phyloP scores from a whole-genome alignment of 2,329 filamentous ascomycete species.

The Stemphylium lycopersici region DNA sequence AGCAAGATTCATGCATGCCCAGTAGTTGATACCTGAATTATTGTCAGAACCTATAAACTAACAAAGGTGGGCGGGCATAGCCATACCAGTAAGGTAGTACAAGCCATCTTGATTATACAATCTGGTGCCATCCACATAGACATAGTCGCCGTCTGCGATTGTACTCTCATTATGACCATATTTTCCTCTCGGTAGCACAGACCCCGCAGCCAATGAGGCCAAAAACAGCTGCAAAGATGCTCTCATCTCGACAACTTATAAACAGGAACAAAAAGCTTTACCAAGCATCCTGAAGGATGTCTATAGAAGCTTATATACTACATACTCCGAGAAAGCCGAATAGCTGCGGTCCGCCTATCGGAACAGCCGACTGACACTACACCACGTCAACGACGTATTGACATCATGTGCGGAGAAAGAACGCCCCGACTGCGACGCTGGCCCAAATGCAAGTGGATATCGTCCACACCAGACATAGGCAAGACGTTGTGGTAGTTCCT shows the following conservation, averaged over 20 bases:
- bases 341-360: background rate
- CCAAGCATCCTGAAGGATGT: background rate
- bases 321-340: background rate
- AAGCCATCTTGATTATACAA: slow-evolving; percentile 44
- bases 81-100: slow-evolving; percentile 44
- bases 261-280: background rate
- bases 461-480: background rate
- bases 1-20: slow-evolving; percentile 51
- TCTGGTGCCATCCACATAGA: slow-evolving; percentile 43
- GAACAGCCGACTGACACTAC: background rate
- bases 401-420: slow-evolving; percentile 16
- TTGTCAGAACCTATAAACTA: background rate
- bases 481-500: background rate
- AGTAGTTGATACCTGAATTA: slow-evolving; percentile 46
- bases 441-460: slow-evolving; percentile 1
- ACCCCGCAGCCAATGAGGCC: slow-evolving; percentile 19
- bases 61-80: too few relatives aligned
- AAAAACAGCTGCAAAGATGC: slow-evolving; percentile 15
- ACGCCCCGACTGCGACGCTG: background rate
- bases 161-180: slow-evolving; percentile 9
- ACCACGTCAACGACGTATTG: background rate
- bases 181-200: slow-evolving; percentile 9
- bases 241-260: slow-evolving; percentile 16
- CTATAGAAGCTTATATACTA: slow-evolving; percentile 14
- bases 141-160: slow-evolving; percentile 43